Conservation (phyloP, 768 basidiomycete species). For the Goffeauzyma gilvescens region DNA sequence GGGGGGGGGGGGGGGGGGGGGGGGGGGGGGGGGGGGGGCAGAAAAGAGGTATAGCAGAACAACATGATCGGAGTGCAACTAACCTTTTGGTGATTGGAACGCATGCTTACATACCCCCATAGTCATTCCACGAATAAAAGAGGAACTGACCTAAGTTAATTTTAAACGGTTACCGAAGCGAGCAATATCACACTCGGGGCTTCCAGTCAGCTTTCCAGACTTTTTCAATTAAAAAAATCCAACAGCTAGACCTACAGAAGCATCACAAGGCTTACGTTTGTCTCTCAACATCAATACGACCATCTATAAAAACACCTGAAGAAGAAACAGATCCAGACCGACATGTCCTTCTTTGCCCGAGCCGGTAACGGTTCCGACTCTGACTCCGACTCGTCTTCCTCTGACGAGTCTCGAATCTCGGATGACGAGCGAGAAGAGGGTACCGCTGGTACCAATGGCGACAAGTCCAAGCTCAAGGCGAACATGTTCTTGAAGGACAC, state of each 20-base stretch:
- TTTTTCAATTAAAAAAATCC: no score
- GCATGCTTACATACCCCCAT: no score
- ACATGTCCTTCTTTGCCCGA: slow-evolving; percentile 32
- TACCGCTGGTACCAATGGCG: slow-evolving; percentile 6
- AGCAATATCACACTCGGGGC: no score
- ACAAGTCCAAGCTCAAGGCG: not conserved
- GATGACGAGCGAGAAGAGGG: slow-evolving; percentile 21
- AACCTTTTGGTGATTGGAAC: not conserved
- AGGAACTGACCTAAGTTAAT: no score
- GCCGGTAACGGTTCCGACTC: slow-evolving; percentile 21
- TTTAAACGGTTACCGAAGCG: no score
- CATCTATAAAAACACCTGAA: not conserved
- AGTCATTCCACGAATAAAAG: no score
- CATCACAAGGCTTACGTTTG: not conserved
- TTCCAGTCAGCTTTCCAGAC: no score
- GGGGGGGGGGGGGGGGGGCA: not conserved
- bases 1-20: not conserved
- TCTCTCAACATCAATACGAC: not conserved
- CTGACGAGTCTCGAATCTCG: slow-evolving; percentile 30
- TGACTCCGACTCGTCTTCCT: slow-evolving; percentile 20
- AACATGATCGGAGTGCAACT: not conserved
- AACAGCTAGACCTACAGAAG: not conserved
- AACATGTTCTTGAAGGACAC: slow-evolving; percentile 21
- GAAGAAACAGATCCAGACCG: not conserved
- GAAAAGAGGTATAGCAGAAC: not conserved